Base-by-base conservation (phyloP, 2,329 filamentous ascomycete genomes). In the Lachnellula occidentalis region DNA sequence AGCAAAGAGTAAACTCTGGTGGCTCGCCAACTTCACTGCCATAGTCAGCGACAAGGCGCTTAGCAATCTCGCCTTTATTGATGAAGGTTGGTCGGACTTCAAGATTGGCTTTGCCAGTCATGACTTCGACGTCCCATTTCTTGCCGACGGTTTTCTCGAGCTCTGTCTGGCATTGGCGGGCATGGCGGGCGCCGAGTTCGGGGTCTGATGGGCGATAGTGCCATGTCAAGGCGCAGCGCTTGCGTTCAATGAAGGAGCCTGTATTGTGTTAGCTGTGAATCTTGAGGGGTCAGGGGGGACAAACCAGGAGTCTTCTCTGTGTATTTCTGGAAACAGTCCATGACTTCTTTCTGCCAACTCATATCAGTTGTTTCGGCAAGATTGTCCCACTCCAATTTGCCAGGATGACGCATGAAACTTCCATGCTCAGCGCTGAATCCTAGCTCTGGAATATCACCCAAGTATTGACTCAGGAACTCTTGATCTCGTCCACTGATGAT, bases 371-470 rank as follows among this genome's bases (percentile, higher is more conserved):
- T 85, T 70, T 92, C 90, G 0, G 92, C 90, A 51, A 96, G 75
- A 66, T 96, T 96, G 69, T 90, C 84, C 94, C 94, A 99, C 41
- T 85, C 79, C 2, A 85, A 80, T 17, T 78, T 79, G 39, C 86
- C 81, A 5, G 94, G 94, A 61, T 90, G 79, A 57, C 89, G 85
- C 73, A 97, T 90, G 71, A 97, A 99, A 67, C 91, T 96, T 50
- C 94, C 94, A 68, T 99, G 94, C 74, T 99, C 94, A 1, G 94
- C 94, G 64, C 90, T 95, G 67, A 99, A 87, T n/a, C 94, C 94
- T 12, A 99, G 77, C 67, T 88, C 85, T 1, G 83, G 71, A 61
- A 97, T 95, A 72, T 95, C 87, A n/a, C 92, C 94, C 70, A 97
- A 85, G 75, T 92, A 92, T 62, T 95, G 86, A 61, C 88, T 84